Base-by-base conservation (phyloP, 2,329 filamentous ascomycete genomes). In the Grosmannia penicillata region DNA sequence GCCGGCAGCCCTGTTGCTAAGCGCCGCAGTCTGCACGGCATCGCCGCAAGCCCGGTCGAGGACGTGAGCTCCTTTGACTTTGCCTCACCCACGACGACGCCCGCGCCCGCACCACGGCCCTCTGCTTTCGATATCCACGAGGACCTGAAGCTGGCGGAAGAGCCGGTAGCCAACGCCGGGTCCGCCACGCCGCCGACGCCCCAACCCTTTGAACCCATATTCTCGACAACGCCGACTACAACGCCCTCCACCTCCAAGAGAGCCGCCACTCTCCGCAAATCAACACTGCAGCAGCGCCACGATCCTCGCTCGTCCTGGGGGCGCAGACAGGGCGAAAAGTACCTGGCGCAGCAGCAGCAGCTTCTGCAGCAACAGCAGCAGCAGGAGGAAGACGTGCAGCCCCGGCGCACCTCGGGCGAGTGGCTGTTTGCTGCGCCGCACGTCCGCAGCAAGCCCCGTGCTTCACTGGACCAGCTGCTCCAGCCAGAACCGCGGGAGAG, bases 1-100 rank as follows among this genome's bases (percentile, higher is more conserved):
- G 67, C 82, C 40, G 82, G 82, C 48, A 95, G 83, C 52, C 89
- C 91, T 1, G 82, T 89, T 43, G 83, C 87, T 33, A 95, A 95
- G 65, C 74, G 91, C 47, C 76, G 91, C 51, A 95, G 87, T 58
- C 60, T 93, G 49, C 84, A 94, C 55, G 80, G 80, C 36, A 71
- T 77, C 31, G 66, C n/a, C n/a, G n/a, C 78, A n/a, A 72, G 62
- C 48, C 65, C 78, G 45, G 67, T 68, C 33, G 70, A 59, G 40
- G 69, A 70, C 48, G 81, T 84, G 53, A 85, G 76, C 54, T 75
- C 93, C 25, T 93, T 93, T 54, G 84, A 87, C 43, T 40, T 46
- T 38, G 41, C 41, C 3, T 39, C 46, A 6, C 49, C 43, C 40
- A 28, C 30, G 15, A 4, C 27, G 13, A 25, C 23, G 4, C 51